Percentiles rank a stretch among this genome's conserved stretches.
Evolutionary conservation across 192 early-diverging fungal genomes (phyloP).

Genomic region (Coemansia sp.): DNA sequence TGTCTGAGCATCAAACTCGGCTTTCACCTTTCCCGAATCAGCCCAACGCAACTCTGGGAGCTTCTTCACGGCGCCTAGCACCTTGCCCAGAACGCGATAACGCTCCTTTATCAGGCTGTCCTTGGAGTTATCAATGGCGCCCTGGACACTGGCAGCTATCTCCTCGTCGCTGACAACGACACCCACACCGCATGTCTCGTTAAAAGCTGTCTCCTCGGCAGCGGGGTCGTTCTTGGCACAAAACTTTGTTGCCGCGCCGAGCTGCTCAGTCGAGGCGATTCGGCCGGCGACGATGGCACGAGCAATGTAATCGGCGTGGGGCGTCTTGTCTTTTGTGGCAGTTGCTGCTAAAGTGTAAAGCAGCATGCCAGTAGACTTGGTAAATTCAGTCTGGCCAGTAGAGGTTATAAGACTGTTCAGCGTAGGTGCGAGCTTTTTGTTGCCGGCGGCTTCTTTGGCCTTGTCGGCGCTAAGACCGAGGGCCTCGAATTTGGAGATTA

Average conservation of each 20-base stretch:
- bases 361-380: slow-evolving; percentile 76
- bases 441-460: slow-evolving; percentile 91
- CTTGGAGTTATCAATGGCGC: slow-evolving; percentile 66
- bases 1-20: slow-evolving; percentile 83
- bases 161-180: slow-evolving; percentile 79
- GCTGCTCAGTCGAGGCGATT: slow-evolving; percentile 81
- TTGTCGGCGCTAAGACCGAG: slow-evolving; percentile 90
- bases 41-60: slow-evolving; percentile 84
- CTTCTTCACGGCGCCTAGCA: slow-evolving; percentile 72
- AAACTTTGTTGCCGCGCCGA: slow-evolving; percentile 93
- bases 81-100: slow-evolving; percentile 77
- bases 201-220: slow-evolving; percentile 72
- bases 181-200: slow-evolving; percentile 92
- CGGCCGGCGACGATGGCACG: slow-evolving; percentile 69
- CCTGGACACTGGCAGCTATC: slow-evolving; percentile 64
- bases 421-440: slow-evolving; percentile 91
- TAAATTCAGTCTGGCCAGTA: slow-evolving; percentile 61
- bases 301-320: slow-evolving; percentile 81
- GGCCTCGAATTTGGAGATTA: slow-evolving; percentile 72
- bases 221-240: slow-evolving; percentile 58
- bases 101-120: slow-evolving; percentile 78
- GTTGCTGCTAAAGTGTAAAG: slow-evolving; percentile 89
- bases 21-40: slow-evolving; percentile 81
- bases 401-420: slow-evolving; percentile 71
- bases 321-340: slow-evolving; percentile 64